Conservation (phyloP, 805 yeast genomes). For the Candida berthetii region DNA sequence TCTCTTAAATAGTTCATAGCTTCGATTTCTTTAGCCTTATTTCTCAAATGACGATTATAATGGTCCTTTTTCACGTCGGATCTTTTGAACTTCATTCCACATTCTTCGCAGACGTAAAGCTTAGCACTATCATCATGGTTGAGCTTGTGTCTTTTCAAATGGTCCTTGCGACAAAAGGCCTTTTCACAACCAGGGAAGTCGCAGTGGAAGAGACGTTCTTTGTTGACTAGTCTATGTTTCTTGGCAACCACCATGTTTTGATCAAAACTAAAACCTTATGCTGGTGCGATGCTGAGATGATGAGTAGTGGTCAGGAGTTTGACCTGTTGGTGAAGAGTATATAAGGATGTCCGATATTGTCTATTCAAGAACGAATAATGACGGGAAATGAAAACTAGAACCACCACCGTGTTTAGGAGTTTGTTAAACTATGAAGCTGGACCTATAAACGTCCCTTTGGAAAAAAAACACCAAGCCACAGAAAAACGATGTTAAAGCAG, state of each 20-base stretch:
- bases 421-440: no score
- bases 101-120: conserved; percentile 44
- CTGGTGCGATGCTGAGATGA: not conserved
- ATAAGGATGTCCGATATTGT: no score
- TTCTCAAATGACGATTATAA: conserved; percentile 30
- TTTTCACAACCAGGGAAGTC: not conserved
- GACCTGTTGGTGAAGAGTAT: no score
- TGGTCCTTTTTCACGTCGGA: conserved; percentile 47
- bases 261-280: no score
- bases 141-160: conserved; percentile 53
- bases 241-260: not conserved
- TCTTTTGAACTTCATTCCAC: conserved; percentile 58
- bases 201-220: not conserved
- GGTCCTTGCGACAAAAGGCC: conserved; percentile 39
- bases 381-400: no score
- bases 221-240: not conserved
- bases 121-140: conserved; percentile 47
- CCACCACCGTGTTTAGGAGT: no score
- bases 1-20: conserved; percentile 1
- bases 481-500: no score
- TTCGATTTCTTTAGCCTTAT: conserved; percentile 1
- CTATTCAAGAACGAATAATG: no score
- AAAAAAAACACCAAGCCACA: no score
- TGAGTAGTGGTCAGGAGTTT: no score
- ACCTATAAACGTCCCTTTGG: no score